phyloP scores from a whole-genome alignment of 352 stramenopile species.

The Pythium phragmitis region DNA sequence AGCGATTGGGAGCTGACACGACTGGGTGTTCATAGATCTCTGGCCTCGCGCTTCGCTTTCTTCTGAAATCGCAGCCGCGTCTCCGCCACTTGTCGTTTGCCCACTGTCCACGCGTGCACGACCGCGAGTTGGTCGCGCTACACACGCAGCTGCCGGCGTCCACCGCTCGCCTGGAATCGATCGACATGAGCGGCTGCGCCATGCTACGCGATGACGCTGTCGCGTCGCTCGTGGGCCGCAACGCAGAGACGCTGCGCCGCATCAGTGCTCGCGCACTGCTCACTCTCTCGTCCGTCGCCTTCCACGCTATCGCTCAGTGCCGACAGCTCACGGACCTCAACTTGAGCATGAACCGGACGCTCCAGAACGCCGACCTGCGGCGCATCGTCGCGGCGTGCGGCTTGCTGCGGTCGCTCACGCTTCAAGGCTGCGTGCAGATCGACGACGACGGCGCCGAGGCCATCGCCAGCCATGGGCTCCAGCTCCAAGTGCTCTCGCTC shows the following conservation, averaged over 20 bases:
- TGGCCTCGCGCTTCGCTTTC: conserved; percentile 46
- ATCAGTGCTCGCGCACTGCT: conserved; percentile 68
- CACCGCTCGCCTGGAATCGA: not conserved
- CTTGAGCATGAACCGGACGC: conserved; percentile 69
- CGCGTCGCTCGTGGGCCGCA: conserved; percentile 44
- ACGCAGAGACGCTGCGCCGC: conserved; percentile 44
- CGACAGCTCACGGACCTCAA: conserved; percentile 57
- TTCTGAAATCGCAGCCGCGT: conserved; percentile 54
- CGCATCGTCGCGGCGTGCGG: conserved; percentile 44
- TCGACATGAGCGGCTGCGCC: conserved; percentile 60
- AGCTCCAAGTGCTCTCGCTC: conserved; percentile 70
- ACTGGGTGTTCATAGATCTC: conserved; percentile 40
- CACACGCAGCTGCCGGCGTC: not conserved
- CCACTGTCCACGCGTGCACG: conserved; percentile 61
- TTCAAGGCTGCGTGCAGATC: conserved; percentile 68
- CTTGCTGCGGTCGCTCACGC: conserved; percentile 42
- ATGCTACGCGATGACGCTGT: conserved; percentile 48
- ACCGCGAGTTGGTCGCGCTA: conserved; percentile 35
- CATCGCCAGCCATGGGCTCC: conserved; percentile 35
- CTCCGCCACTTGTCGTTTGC: conserved; percentile 55
- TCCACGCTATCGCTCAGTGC: conserved; percentile 57
- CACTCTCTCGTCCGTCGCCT: conserved; percentile 49
- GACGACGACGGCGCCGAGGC: conserved; percentile 53
- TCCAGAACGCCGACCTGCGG: conserved; percentile 56
- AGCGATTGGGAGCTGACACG: not conserved